Percentiles rank a stretch among this genome's conserved stretches.
phyloP scores from a whole-genome alignment of 768 basidiomycete genomes.

The Mycena indigotica region DNA sequence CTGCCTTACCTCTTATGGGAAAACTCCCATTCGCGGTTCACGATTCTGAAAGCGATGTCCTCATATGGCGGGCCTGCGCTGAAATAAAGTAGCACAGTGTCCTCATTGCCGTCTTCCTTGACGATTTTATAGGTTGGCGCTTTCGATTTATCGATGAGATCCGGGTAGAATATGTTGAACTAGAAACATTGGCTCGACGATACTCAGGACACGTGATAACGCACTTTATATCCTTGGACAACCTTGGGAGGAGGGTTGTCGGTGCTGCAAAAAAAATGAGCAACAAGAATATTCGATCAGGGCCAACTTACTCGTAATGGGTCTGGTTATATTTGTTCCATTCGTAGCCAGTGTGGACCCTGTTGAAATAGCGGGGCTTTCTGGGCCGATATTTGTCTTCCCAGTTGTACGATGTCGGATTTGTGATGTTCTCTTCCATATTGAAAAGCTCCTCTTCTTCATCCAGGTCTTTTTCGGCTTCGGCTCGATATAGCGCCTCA shows the following conservation, averaged over 20 bases:
- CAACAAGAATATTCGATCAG: no score
- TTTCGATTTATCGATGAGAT: conserved; percentile 97
- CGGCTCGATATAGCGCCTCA: conserved; percentile 87
- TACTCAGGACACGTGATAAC: conserved; percentile 12
- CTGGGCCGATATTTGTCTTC: conserved; percentile 97
- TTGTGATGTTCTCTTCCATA: conserved; percentile 82
- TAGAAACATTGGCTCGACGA: conserved; percentile 29
- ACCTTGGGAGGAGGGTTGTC: conserved; percentile 99
- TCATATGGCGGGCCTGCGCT: conserved; percentile 98
- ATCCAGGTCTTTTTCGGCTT: conserved; percentile 90
- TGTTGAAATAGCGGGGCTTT: conserved; percentile 97
- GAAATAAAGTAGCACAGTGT: conserved; percentile 91
- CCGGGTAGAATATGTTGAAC: conserved; percentile 99
- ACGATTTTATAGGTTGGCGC: conserved; percentile 96
- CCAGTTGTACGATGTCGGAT: conserved; percentile 92
- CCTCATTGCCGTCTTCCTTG: conserved; percentile 92
- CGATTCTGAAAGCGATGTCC: conserved; percentile 97
- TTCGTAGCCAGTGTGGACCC: conserved; percentile 98
- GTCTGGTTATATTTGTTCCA: conserved; percentile 99
- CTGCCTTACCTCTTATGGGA: conserved; percentile 84
- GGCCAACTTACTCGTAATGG: conserved; percentile 97
- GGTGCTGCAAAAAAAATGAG: no score
- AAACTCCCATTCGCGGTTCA: conserved; percentile 98
- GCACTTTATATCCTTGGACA: conserved; percentile 95
- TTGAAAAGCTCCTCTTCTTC: conserved; percentile 97